phyloP scores from a whole-genome alignment of 2,329 filamentous ascomycete species.

The Epichloe uncinata region DNA sequence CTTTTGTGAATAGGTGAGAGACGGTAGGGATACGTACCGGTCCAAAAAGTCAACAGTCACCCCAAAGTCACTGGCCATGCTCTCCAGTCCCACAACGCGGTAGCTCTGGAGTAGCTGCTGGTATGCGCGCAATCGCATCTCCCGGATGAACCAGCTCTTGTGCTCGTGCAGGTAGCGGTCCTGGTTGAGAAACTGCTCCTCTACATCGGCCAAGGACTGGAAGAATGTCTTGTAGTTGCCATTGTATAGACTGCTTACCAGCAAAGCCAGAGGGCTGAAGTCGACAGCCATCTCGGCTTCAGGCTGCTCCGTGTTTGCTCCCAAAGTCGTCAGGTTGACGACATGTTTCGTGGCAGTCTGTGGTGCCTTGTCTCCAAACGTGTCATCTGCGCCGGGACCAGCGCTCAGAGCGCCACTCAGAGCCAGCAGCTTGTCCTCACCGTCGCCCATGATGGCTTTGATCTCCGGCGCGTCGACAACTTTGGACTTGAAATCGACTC shows the following conservation, averaged over 20 bases:
- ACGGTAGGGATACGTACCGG: slow-evolving; percentile 44
- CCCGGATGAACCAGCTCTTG: slow-evolving; percentile 91
- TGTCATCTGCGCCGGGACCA: slow-evolving; percentile 68
- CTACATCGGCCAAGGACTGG: slow-evolving; percentile 72
- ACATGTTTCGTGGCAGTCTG: slow-evolving; percentile 42
- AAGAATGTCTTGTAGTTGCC: slow-evolving; percentile 95
- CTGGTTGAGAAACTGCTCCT: slow-evolving; percentile 86
- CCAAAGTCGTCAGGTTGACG: slow-evolving; percentile 81
- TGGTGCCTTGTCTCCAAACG: slow-evolving; percentile 47
- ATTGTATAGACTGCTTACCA: slow-evolving; percentile 84
- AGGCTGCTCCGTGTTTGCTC: slow-evolving; percentile 54
- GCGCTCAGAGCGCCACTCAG: slow-evolving; percentile 69
- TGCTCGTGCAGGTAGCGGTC: slow-evolving; percentile 95
- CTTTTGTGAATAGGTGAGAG: neutral
- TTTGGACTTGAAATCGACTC: slow-evolving; percentile 97
- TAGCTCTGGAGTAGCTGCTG: slow-evolving; percentile 96
- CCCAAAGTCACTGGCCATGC: slow-evolving; percentile 95
- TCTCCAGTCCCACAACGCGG: slow-evolving; percentile 88
- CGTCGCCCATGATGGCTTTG: slow-evolving; percentile 86
- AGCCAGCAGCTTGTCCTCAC: slow-evolving; percentile 75
- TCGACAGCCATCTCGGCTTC: slow-evolving; percentile 75
- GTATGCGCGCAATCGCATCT: slow-evolving; percentile 95
- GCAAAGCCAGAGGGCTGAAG: slow-evolving; percentile 73
- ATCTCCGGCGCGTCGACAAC: slow-evolving; percentile 98
- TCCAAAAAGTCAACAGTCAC: slow-evolving; percentile 97